phyloP scores from a whole-genome alignment of 805 yeast genomes.

The Starmerella roubikii region DNA sequence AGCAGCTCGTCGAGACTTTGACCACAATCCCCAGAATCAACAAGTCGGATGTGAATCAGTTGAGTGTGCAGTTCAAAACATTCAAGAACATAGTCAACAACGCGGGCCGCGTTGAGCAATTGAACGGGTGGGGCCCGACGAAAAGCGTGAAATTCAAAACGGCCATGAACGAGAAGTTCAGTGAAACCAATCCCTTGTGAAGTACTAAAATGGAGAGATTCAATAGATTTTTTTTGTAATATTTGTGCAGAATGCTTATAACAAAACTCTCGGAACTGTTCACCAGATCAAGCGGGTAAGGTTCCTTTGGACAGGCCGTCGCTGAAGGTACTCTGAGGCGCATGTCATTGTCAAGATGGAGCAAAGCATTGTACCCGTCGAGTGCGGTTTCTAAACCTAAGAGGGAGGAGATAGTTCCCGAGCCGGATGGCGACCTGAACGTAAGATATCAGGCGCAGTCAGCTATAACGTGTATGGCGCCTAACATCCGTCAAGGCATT shows the following conservation, averaged over 20 bases:
- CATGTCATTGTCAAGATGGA: constrained; percentile 17
- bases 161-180: constrained; percentile 22
- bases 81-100: constrained; percentile 23
- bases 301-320: too few relatives aligned
- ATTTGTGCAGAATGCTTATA: too few relatives aligned
- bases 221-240: not conserved
- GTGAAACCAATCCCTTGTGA: constrained; percentile 11
- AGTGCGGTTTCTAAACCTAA: not conserved
- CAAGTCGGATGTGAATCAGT: constrained; percentile 27
- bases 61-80: constrained; percentile 26
- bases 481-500: not conserved
- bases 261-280: too few relatives aligned
- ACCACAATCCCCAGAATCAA: constrained; percentile 29
- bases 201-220: too few relatives aligned
- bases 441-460: not conserved
- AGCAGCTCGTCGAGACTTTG: constrained; percentile 25
- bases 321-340: too few relatives aligned
- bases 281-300: too few relatives aligned
- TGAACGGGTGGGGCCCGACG: constrained; percentile 27
- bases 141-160: constrained; percentile 21
- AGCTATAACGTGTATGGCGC: constrained; percentile 9
- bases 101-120: constrained; percentile 17
- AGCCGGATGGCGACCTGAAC: constrained; percentile 1
- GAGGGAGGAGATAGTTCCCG: not conserved
- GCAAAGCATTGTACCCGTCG: constrained; percentile 16